Evolutionary conservation across 768 basidiomycete genomes (phyloP).

Genomic region (Polyporus arcularius): DNA sequence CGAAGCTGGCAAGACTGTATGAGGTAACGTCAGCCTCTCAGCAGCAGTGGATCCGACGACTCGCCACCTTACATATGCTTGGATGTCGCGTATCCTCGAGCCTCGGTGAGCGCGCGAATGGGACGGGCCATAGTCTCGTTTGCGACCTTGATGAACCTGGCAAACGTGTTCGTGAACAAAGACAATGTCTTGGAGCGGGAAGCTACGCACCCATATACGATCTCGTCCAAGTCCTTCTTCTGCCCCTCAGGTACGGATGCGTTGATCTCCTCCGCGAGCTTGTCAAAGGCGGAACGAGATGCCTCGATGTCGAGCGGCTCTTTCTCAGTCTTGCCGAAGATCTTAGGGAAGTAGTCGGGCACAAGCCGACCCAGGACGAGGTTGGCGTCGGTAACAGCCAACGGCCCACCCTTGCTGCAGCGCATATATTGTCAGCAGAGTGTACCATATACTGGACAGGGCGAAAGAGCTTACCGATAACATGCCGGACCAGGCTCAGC

Average conservation of each 20-base stretch:
- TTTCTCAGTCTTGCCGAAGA: conserved; percentile 88
- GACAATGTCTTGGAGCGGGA: not conserved
- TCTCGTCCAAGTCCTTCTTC: conserved; percentile 72
- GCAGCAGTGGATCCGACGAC: conserved; percentile 4
- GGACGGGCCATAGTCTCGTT: conserved; percentile 97
- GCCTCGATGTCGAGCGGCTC: conserved; percentile 81
- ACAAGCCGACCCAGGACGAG: conserved; percentile 85
- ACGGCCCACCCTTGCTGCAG: conserved; percentile 81
- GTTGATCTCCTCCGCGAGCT: conserved; percentile 71
- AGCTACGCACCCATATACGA: conserved; percentile 73
- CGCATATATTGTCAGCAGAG: not conserved
- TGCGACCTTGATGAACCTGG: conserved; percentile 90
- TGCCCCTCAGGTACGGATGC: conserved; percentile 47
- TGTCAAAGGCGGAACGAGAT: conserved; percentile 65
- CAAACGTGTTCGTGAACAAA: not conserved
- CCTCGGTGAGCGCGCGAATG: conserved; percentile 89
- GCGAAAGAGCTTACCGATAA: conserved; percentile 59
- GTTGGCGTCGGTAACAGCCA: conserved; percentile 94
- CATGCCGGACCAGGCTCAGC: conserved; percentile 94
- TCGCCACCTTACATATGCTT: conserved; percentile 59
- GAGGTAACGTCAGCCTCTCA: not conserved
- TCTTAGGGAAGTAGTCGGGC: conserved; percentile 92
- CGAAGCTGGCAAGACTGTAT: conserved; percentile 77
- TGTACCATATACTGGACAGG: not conserved
- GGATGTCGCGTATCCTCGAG: conserved; percentile 79